These are phyloP conservation scores for Pseudogymnoascus sp. DNA, from an alignment of 2,329 filamentous ascomycete genomes.

Conservation along the genomic window DNA sequence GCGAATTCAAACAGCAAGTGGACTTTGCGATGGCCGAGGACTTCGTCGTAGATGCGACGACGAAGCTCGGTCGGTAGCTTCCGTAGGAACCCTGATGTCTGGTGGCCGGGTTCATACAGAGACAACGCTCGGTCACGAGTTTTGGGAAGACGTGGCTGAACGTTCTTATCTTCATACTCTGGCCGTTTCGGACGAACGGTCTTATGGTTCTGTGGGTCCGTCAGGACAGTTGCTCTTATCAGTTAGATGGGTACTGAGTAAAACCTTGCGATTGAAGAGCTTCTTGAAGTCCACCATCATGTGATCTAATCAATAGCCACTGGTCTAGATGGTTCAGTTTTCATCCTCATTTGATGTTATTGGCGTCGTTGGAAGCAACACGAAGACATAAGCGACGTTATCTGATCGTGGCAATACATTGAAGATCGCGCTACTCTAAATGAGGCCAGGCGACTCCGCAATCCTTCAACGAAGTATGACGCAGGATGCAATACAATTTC, in stretches of 20 bases:
- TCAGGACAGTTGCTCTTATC: neutral
- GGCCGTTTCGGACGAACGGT: neutral
- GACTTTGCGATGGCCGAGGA: slow-evolving; percentile 14
- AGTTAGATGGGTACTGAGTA: neutral
- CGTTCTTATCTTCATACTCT: neutral
- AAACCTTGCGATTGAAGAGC: slow-evolving; percentile 1
- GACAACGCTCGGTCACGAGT: neutral
- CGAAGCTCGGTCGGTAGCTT: slow-evolving; percentile 18
- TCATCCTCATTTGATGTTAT: neutral
- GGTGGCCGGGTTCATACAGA: neutral
- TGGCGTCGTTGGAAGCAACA: neutral
- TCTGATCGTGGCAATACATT: slow-evolving; percentile 16
- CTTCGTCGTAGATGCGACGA: slow-evolving; percentile 17
- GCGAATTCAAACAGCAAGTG: slow-evolving; percentile 2
- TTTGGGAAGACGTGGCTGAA: slow-evolving; percentile 1
- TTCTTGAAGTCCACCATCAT: slow-evolving; percentile 7
- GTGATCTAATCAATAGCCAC: neutral
- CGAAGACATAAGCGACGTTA: neutral
- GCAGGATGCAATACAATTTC: neutral
- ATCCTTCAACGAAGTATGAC: neutral
- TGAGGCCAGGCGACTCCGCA: neutral
- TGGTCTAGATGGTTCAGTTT: neutral
- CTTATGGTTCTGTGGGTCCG: neutral
- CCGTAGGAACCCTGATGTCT: slow-evolving; percentile 8
- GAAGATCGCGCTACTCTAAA: slow-evolving; percentile 11